Conservation (phyloP, 805 yeast genomes). For the Candida koratica region DNA sequence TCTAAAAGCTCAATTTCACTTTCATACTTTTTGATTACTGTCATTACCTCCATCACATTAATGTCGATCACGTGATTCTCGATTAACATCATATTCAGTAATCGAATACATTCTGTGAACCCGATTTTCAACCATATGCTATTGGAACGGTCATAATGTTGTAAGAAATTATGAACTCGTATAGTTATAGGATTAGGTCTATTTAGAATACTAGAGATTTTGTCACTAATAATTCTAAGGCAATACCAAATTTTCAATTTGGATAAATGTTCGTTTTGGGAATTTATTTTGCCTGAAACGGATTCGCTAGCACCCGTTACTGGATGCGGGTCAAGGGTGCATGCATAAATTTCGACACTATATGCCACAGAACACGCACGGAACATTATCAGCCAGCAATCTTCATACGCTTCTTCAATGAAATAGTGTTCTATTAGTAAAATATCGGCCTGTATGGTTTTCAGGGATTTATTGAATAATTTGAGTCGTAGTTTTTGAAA, state of each 20-base stretch:
- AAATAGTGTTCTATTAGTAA: conserved; percentile 51
- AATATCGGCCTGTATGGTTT: conserved; percentile 48
- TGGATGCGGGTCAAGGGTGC: too few species aligned
- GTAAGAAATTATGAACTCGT: conserved; percentile 30
- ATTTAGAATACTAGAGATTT: conserved; percentile 48
- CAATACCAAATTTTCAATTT: conserved; percentile 50
- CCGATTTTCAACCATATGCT: conserved; percentile 43
- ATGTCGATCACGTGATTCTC: conserved; percentile 49
- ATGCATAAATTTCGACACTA: conserved; percentile 50
- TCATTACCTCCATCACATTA: conserved; percentile 36
- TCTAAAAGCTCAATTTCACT: conserved; percentile 38
- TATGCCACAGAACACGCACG: conserved; percentile 48
- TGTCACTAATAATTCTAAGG: conserved; percentile 44
- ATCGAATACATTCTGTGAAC: conserved; percentile 45
- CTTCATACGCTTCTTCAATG: conserved; percentile 46
- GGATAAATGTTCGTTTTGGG: conserved; percentile 31
- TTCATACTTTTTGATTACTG: conserved; percentile 38
- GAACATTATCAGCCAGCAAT: conserved; percentile 50
- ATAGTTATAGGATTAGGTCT: conserved; percentile 53
- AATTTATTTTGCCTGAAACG: conserved; percentile 12
- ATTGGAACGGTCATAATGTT: conserved; percentile 23
- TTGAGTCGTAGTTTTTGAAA: conserved; percentile 46
- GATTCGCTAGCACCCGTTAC: conserved; percentile 28
- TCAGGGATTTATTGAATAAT: conserved; percentile 43
- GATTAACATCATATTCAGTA: conserved; percentile 47